A percentile compares a stretch with the other conserved stretches of the same genome.
These are phyloP conservation scores for Mucuna pruriens DNA, from an alignment of 306 rosid species.

Conservation along the genomic window DNA sequence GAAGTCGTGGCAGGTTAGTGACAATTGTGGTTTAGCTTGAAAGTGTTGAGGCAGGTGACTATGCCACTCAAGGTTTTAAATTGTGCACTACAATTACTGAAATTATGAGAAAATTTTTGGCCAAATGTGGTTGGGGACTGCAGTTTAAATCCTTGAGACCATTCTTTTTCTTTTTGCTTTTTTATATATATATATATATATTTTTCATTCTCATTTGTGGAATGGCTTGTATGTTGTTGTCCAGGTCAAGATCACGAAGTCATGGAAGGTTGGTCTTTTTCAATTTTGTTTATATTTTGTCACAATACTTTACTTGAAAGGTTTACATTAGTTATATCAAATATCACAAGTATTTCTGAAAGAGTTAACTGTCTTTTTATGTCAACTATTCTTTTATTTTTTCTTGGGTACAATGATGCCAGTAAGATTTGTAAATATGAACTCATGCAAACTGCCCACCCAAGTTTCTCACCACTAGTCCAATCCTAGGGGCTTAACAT, in stretches of 20 bases:
- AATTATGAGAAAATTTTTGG: background rate
- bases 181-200: too few relatives aligned
- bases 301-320: background rate
- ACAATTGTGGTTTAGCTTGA: background rate
- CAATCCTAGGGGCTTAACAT: background rate
- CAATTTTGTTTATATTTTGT: background rate
- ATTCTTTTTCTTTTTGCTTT: background rate
- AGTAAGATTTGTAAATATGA: background rate
- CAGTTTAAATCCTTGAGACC: background rate
- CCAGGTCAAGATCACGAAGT: background rate
- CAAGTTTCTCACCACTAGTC: background rate
- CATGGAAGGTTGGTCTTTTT: background rate
- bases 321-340: background rate
- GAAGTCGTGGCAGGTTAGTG: conserved; percentile 80
- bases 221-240: background rate
- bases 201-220: background rate
- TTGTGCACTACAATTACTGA: background rate
- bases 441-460: background rate
- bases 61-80: background rate
- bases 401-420: background rate
- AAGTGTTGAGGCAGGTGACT: conserved; percentile 3
- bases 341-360: background rate
- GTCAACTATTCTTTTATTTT: background rate
- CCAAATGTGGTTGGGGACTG: background rate
- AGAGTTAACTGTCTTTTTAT: background rate